Conservation (phyloP, 2,329 filamentous ascomycete species). For the Neonectria coccinea region DNA sequence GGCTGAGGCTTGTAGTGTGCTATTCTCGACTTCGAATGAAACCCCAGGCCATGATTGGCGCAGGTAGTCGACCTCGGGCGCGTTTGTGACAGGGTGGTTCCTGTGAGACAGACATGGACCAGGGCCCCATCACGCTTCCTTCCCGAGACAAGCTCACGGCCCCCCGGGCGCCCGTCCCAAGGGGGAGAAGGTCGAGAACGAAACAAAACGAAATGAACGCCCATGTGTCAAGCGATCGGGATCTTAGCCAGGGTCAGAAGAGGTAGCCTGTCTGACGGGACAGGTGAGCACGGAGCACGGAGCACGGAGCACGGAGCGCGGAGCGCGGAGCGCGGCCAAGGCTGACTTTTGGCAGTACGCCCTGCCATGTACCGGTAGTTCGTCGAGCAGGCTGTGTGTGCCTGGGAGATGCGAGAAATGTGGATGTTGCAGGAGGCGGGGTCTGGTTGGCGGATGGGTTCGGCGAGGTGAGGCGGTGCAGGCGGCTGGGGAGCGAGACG, state of each 20-base stretch:
- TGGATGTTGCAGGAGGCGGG: neutral
- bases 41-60: conserved; percentile 29
- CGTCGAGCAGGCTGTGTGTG: conserved; percentile 14
- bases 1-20: conserved; percentile 21
- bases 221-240: conserved; percentile 23
- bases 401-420: conserved; percentile 15
- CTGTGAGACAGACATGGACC: conserved; percentile 22
- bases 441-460: conserved; percentile 13
- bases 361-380: conserved; percentile 24
- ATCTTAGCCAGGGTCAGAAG: conserved; percentile 22
- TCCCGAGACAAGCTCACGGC: conserved; percentile 22
- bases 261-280: conserved; percentile 38
- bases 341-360: conserved; percentile 31
- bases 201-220: conserved; percentile 9
- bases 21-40: conserved; percentile 28
- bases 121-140: conserved; percentile 26
- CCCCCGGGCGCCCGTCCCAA: neutral
- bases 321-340: conserved; percentile 33
- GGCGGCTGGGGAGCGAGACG: conserved; percentile 21
- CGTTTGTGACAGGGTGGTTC: conserved; percentile 20
- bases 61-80: conserved; percentile 11
- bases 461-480: conserved; percentile 36
- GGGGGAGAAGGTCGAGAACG: neutral
- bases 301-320: conserved; percentile 27
- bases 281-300: conserved; percentile 20